Percentiles rank a stretch among this genome's conserved stretches.
Conservation (phyloP, 2,329 filamentous ascomycete species). For the Apiospora aurea region DNA sequence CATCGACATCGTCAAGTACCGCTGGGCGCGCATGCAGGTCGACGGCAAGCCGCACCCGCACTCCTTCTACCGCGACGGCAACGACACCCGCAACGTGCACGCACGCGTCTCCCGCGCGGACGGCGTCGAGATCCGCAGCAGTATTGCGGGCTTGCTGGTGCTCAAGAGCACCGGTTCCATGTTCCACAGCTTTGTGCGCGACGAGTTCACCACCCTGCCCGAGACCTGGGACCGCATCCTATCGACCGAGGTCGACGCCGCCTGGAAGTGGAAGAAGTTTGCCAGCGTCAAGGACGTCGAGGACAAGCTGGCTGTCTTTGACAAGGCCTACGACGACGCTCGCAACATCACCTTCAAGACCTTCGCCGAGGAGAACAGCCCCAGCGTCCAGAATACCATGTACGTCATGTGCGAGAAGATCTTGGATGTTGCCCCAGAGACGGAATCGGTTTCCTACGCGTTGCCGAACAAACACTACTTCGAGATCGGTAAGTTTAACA, state of each 20-base stretch:
- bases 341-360: conserved; percentile 86
- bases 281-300: conserved; percentile 71
- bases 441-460: conserved; percentile 78
- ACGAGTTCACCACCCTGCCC: conserved; percentile 89
- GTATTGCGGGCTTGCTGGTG: conserved; percentile 82
- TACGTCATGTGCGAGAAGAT: conserved; percentile 97
- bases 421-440: conserved; percentile 74
- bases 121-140: conserved; percentile 78
- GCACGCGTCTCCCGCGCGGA: conserved; percentile 70
- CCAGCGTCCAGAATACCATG: conserved; percentile 97
- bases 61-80: conserved; percentile 89
- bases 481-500: conserved; percentile 76
- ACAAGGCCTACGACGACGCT: conserved; percentile 80
- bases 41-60: conserved; percentile 93
- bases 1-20: conserved; percentile 81
- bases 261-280: conserved; percentile 86
- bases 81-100: conserved; percentile 85
- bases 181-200: conserved; percentile 92
- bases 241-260: conserved; percentile 88
- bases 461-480: conserved; percentile 99
- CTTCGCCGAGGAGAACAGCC: conserved; percentile 89
- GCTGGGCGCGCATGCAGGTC: conserved; percentile 88
- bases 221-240: conserved; percentile 97
- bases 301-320: conserved; percentile 70
- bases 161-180: conserved; percentile 96